These are phyloP conservation scores for Ceratocystis huliohia DNA, from an alignment of 2,329 filamentous ascomycete genomes.

Conservation along the genomic window DNA sequence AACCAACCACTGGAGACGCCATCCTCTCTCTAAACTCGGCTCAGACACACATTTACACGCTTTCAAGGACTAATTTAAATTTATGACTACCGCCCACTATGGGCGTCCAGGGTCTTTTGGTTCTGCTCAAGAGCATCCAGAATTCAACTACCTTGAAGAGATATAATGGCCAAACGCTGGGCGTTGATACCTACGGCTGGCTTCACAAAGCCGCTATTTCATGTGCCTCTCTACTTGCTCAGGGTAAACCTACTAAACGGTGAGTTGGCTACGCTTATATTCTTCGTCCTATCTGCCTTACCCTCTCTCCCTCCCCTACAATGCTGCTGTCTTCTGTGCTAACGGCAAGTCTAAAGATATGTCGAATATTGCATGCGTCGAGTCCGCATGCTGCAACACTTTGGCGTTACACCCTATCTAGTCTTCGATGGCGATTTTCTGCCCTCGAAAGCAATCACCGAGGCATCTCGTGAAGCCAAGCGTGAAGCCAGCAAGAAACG, in stretches of 20 bases:
- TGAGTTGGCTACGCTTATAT: conserved; percentile 32
- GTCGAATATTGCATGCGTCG: conserved; percentile 82
- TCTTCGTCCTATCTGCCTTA: background rate
- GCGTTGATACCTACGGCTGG: conserved; percentile 97
- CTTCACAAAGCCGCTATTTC: conserved; percentile 83
- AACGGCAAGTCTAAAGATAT: conserved; percentile 43
- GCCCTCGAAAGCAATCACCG: conserved; percentile 83
- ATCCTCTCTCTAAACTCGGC: background rate
- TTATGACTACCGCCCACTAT: conserved; percentile 16
- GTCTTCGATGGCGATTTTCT: conserved; percentile 94
- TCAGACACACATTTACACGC: background rate
- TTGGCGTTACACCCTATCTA: conserved; percentile 84
- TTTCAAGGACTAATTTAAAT: background rate
- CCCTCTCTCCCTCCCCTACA: too few relatives aligned
- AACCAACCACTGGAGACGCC: background rate
- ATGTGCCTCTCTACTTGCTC: conserved; percentile 80
- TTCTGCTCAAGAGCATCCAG: conserved; percentile 91
- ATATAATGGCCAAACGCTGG: conserved; percentile 75
- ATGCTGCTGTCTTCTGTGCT: conserved; percentile 14
- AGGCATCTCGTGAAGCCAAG: conserved; percentile 60
- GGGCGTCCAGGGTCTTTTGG: conserved; percentile 44
- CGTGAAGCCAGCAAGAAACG: conserved; percentile 63
- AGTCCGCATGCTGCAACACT: conserved; percentile 87
- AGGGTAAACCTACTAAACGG: conserved; percentile 79
- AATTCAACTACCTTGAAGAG: conserved; percentile 76